Conservation (phyloP, 352 stramenopile genomes). For the Globisporangium radiosum region DNA sequence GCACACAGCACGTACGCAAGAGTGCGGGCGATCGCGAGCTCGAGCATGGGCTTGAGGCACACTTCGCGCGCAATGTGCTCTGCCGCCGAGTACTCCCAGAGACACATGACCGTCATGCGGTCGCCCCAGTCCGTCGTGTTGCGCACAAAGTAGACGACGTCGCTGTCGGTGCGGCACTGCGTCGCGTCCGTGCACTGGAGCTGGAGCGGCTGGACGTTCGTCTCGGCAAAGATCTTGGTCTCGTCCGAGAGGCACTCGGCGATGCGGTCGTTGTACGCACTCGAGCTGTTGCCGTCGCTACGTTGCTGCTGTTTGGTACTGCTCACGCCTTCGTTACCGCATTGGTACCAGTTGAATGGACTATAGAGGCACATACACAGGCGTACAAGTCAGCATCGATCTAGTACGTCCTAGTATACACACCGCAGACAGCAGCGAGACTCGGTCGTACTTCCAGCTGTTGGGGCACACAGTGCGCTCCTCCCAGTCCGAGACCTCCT, state of each 20-base stretch:
- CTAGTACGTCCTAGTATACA: no score
- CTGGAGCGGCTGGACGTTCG: slow-evolving; percentile 67
- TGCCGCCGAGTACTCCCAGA: slow-evolving; percentile 66
- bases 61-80: slow-evolving; percentile 42
- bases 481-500: slow-evolving; percentile 78
- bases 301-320: slow-evolving; percentile 3
- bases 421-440: background rate
- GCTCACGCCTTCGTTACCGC: slow-evolving; percentile 50
- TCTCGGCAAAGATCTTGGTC: slow-evolving; percentile 57
- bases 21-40: slow-evolving; percentile 54
- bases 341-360: slow-evolving; percentile 81
- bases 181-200: slow-evolving; percentile 51
- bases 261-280: slow-evolving; percentile 45
- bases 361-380: slow-evolving; percentile 17
- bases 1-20: slow-evolving; percentile 21
- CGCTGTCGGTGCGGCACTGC: slow-evolving; percentile 45
- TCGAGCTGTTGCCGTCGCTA: slow-evolving; percentile 14
- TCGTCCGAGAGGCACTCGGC: slow-evolving; percentile 54
- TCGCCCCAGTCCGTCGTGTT: slow-evolving; percentile 81
- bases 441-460: slow-evolving; percentile 56
- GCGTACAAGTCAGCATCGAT: no score
- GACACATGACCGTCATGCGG: slow-evolving; percentile 76
- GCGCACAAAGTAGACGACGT: slow-evolving; percentile 72
- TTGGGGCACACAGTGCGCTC: slow-evolving; percentile 73
- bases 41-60: slow-evolving; percentile 71